Base-by-base conservation (phyloP, 257 asterid species). In the Leptodermis oblonga region DNA sequence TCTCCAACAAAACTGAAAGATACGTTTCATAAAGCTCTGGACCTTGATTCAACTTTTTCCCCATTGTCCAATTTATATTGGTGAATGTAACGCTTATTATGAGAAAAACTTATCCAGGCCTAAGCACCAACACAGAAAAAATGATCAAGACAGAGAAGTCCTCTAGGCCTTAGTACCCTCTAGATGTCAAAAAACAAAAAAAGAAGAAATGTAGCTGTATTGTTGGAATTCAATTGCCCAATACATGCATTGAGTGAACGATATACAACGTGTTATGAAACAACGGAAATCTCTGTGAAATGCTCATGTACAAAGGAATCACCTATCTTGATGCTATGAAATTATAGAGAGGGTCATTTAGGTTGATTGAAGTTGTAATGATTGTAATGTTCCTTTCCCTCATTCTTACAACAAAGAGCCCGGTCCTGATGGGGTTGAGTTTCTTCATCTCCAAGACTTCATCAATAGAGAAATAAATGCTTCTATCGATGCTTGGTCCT, bases 331-430 rank as follows among this genome's bases (percentile, higher is more conserved):
- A n/a, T n/a, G n/a, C n/a, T n/a, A n/a, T 14, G 70, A 86, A 86
- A 48, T 41, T 84, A 65, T 82, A 85, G 67, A 85, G 86, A 1
- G 95, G 92, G 3, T 88, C 92, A 54, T 86, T 81, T 10, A 86
- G 75, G 37, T 87, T 86, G 86, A 87, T 80, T 7, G 89, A 78
- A 0, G 79, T 83, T 46, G 95, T 87, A n/a, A 83, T 39, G 2
- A 87, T 79, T 14, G 87, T 85, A 7, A 83, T 56, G 72, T 82
- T 80, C 17, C 80, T 76, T 17, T 83, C 85, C 73, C 79, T 83
- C 95, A 83, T 85, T 53, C 90, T 72, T 39, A 82, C 91, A 2
- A 91, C 89, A 67, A n/a, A n/a, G n/a, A n/a, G n/a, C n/a, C n/a
- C n/a, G n/a, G n/a, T n/a, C n/a, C n/a, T n/a, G n/a, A n/a, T n/a